These are phyloP conservation scores for Arachnopeziza araneosa DNA, from an alignment of 2,329 filamentous ascomycete species.

Conservation along the genomic window DNA sequence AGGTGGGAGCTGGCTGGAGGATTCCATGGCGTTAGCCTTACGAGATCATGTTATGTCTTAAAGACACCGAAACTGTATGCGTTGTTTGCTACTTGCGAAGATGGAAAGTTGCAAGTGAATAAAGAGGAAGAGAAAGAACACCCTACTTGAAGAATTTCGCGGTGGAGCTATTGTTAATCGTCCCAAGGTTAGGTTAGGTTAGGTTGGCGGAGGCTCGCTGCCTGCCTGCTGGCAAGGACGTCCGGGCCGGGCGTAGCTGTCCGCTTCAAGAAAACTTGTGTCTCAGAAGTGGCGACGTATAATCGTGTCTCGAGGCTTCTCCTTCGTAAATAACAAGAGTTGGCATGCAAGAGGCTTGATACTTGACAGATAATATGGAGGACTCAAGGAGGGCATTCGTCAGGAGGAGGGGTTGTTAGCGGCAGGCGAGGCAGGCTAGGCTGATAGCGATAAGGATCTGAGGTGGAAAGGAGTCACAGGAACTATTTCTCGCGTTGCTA, in stretches of 20 bases:
- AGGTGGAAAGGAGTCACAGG: background rate
- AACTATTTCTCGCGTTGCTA: background rate
- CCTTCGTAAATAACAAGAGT: background rate
- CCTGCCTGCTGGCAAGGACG: background rate
- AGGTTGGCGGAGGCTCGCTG: background rate
- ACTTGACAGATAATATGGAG: background rate
- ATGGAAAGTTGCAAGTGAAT: background rate
- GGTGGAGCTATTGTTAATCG: background rate
- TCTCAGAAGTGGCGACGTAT: background rate
- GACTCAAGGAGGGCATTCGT: background rate
- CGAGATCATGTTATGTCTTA: constrained; percentile 20
- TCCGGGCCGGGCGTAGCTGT: background rate
- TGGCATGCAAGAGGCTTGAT: background rate
- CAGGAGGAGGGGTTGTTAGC: background rate
- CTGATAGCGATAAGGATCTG: background rate
- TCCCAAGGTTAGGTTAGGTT: background rate
- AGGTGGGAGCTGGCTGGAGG: constrained; percentile 19
- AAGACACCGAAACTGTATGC: background rate
- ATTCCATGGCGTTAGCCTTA: constrained; percentile 30
- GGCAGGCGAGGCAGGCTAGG: background rate
- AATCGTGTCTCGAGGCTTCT: background rate
- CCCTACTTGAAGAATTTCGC: background rate
- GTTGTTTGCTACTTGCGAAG: background rate
- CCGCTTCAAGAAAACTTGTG: background rate
- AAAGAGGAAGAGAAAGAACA: background rate